A percentile compares a stretch with the other conserved stretches of the same genome.
Evolutionary conservation across 2,329 filamentous ascomycete species (phyloP).

Genomic region (Pseudopyricularia cyperi): DNA sequence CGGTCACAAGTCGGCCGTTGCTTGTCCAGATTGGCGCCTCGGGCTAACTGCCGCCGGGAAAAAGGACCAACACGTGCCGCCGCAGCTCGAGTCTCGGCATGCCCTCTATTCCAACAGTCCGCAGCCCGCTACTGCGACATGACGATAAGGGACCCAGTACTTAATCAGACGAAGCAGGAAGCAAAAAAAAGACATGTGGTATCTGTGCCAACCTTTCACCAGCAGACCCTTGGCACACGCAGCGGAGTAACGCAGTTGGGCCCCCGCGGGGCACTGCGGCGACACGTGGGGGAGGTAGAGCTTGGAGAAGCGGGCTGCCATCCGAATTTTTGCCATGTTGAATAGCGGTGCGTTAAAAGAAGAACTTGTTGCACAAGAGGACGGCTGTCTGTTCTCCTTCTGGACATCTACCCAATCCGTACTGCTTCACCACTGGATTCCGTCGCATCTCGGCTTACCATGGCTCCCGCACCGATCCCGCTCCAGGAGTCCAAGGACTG

Average conservation of each 20-base stretch:
- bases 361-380: neutral
- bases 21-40: neutral
- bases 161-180: neutral
- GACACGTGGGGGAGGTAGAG: neutral
- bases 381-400: neutral
- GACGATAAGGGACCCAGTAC: too few relatives aligned
- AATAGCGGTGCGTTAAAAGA: neutral
- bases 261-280: neutral
- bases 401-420: neutral
- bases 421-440: neutral
- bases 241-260: neutral
- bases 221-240: neutral
- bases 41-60: neutral
- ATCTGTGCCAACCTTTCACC: neutral
- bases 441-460: neutral
- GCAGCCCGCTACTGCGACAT: too few relatives aligned
- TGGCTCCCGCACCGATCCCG: neutral
- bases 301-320: neutral
- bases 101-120: too few relatives aligned
- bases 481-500: slow-evolving; percentile 15
- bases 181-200: neutral
- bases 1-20: neutral
- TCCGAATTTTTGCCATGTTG: neutral
- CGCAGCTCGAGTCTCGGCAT: too few relatives aligned
- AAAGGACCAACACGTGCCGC: neutral